phyloP scores from a whole-genome alignment of 108 stramenopile genomes.

The Seminavis robusta region DNA sequence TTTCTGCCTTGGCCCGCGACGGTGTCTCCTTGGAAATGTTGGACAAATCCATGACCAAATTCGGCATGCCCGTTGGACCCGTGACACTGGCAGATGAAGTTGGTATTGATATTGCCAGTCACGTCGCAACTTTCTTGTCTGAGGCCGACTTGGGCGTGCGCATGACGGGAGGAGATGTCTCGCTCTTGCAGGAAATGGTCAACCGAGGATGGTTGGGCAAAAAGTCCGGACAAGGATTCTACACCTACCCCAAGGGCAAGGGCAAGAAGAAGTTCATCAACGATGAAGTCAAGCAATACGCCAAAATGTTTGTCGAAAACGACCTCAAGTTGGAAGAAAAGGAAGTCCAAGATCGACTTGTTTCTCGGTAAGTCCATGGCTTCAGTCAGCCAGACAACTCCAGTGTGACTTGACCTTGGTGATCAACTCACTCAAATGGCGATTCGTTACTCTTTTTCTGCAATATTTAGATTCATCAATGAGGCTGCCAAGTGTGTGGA shows the following conservation, averaged over 20 bases:
- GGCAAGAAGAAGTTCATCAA: conserved; percentile 88
- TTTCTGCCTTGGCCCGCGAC: conserved; percentile 78
- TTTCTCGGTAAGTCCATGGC: conserved; percentile 43
- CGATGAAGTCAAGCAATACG: conserved; percentile 71
- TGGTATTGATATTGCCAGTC: conserved; percentile 93
- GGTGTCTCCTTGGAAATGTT: conserved; percentile 83
- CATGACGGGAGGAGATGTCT: conserved; percentile 93
- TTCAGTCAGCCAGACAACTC: background rate
- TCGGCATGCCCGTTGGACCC: conserved; percentile 97
- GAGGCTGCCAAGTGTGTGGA: conserved; percentile 98
- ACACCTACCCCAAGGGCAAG: conserved; percentile 83
- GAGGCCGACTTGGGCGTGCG: conserved; percentile 93
- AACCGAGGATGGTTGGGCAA: conserved; percentile 95
- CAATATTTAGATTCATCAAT: conserved; percentile 73
- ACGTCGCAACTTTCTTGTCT: conserved; percentile 90
- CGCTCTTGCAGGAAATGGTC: conserved; percentile 91
- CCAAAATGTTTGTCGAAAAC: conserved; percentile 59
- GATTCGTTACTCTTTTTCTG: background rate
- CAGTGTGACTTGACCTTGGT: too few species aligned
- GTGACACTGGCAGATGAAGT: conserved; percentile 94
- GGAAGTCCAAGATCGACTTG: conserved; percentile 94
- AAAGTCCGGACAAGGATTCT: conserved; percentile 97
- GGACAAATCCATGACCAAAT: conserved; percentile 91
- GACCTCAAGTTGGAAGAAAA: conserved; percentile 66
- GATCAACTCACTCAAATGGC: background rate